phyloP scores from a whole-genome alignment of 768 basidiomycete genomes.

The Suillus subluteus region DNA sequence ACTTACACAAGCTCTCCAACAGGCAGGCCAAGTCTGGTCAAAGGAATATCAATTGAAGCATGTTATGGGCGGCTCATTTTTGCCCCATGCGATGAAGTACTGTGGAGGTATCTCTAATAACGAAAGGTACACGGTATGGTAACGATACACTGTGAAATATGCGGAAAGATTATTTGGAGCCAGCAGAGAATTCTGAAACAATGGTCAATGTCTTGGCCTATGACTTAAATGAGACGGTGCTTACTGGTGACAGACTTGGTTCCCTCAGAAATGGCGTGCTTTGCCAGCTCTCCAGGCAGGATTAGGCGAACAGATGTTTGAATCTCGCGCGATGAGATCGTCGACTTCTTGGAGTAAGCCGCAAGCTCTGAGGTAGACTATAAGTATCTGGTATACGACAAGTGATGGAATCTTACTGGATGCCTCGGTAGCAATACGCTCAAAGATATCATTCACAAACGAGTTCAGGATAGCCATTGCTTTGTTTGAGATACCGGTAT shows the following conservation, averaged over 20 bases:
- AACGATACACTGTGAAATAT: constrained; percentile 34
- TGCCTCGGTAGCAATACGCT: constrained; percentile 76
- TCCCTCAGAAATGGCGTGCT: constrained; percentile 89
- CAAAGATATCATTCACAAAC: constrained; percentile 85
- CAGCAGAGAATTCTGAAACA: constrained; percentile 59
- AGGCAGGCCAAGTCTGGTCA: background rate
- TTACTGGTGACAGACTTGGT: constrained; percentile 73
- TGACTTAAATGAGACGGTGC: constrained; percentile 25
- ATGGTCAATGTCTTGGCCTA: constrained; percentile 16
- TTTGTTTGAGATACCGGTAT: constrained; percentile 93
- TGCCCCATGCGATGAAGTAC: constrained; percentile 1
- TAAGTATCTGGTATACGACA: background rate
- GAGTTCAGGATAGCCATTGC: constrained; percentile 85
- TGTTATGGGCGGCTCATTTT: background rate
- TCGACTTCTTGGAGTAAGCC: constrained; percentile 87
- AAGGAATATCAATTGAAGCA: background rate
- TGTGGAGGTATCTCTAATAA: constrained; percentile 35
- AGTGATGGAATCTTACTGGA: constrained; percentile 47
- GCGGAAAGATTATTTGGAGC: constrained; percentile 48
- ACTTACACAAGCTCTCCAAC: background rate
- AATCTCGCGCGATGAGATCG: constrained; percentile 90
- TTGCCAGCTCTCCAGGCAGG: constrained; percentile 83
- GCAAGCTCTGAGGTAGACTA: constrained; percentile 60
- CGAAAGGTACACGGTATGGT: constrained; percentile 35
- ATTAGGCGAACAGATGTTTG: constrained; percentile 85